These are phyloP conservation scores for Fomitiporia mediterranea DNA, from an alignment of 1,284 basidiomycete species.

Conservation along the genomic window DNA sequence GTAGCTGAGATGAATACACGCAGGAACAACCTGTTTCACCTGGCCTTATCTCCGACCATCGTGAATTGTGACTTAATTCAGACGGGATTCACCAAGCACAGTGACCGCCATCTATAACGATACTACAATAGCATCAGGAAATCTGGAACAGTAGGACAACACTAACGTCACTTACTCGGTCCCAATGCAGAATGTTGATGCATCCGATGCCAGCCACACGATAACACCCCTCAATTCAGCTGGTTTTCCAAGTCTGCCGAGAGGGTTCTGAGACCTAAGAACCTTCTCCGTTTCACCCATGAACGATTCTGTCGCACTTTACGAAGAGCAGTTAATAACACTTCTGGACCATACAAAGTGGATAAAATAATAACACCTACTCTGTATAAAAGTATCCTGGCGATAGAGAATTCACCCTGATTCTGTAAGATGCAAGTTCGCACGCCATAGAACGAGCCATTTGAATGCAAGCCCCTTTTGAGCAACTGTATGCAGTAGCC, in stretches of 20 bases:
- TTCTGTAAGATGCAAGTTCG: slow-evolving; percentile 67
- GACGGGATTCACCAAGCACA: slow-evolving; percentile 70
- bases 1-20: too few relatives aligned
- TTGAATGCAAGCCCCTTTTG: slow-evolving; percentile 79
- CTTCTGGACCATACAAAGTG: too few relatives aligned
- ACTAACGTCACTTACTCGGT: slow-evolving; percentile 70
- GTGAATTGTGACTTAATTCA: too few relatives aligned
- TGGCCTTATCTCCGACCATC: too few relatives aligned
- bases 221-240: slow-evolving; percentile 76
- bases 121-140: slow-evolving; percentile 35
- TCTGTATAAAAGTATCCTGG: slow-evolving; percentile 73
- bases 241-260: slow-evolving; percentile 69
- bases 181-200: slow-evolving; percentile 71
- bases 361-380: too few relatives aligned
- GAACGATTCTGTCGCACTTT: too few relatives aligned
- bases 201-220: slow-evolving; percentile 73
- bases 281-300: too few relatives aligned
- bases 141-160: not conserved
- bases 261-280: slow-evolving; percentile 62
- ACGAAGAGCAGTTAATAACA: too few relatives aligned
- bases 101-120: slow-evolving; percentile 67
- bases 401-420: slow-evolving; percentile 74
- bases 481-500: slow-evolving; percentile 74
- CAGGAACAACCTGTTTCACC: too few relatives aligned
- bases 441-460: slow-evolving; percentile 82